Evolutionary conservation across 108 stramenopile genomes (phyloP).

Genomic region (Fistulifera solaris): DNA sequence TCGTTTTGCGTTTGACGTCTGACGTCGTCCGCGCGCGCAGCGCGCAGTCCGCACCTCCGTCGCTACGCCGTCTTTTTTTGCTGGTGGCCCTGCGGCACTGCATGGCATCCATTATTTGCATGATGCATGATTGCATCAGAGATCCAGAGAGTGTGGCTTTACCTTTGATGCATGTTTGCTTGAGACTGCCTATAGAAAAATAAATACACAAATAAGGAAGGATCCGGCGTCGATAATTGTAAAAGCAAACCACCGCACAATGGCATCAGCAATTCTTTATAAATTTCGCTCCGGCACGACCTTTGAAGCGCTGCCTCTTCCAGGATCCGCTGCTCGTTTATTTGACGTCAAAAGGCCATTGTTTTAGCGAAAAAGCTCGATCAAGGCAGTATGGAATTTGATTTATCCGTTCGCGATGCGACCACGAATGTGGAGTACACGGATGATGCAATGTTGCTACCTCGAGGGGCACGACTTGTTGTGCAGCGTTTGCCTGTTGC

Average conservation of each 20-base stretch:
- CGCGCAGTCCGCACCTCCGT: too few relatives aligned
- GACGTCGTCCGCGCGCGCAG: too few relatives aligned
- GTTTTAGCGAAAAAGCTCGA: conserved; percentile 67
- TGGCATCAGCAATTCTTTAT: conserved; percentile 79
- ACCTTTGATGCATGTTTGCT: too few relatives aligned
- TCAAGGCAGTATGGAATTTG: conserved; percentile 63
- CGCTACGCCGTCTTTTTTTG: too few relatives aligned
- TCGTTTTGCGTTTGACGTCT: too few relatives aligned
- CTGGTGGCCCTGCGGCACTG: too few relatives aligned
- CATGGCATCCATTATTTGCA: too few relatives aligned
- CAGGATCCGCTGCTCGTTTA: conserved; percentile 71
- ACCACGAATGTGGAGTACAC: conserved; percentile 69
- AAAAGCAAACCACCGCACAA: conserved; percentile 10
- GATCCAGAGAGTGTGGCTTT: too few relatives aligned
- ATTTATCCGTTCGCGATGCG: conserved; percentile 62
- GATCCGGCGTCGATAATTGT: too few relatives aligned
- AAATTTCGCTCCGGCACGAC: conserved; percentile 73
- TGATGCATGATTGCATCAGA: too few relatives aligned
- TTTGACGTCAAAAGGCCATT: conserved; percentile 85
- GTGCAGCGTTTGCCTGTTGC: conserved; percentile 68
- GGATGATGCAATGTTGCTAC: conserved; percentile 65
- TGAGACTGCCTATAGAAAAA: too few relatives aligned
- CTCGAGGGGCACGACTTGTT: conserved; percentile 63
- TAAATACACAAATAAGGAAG: too few relatives aligned
- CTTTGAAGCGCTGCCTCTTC: conserved; percentile 68